Percentiles rank a stretch among this genome's conserved stretches.
Conservation (phyloP, 2,329 filamentous ascomycete species). For the Zymoseptoria crescenta region DNA sequence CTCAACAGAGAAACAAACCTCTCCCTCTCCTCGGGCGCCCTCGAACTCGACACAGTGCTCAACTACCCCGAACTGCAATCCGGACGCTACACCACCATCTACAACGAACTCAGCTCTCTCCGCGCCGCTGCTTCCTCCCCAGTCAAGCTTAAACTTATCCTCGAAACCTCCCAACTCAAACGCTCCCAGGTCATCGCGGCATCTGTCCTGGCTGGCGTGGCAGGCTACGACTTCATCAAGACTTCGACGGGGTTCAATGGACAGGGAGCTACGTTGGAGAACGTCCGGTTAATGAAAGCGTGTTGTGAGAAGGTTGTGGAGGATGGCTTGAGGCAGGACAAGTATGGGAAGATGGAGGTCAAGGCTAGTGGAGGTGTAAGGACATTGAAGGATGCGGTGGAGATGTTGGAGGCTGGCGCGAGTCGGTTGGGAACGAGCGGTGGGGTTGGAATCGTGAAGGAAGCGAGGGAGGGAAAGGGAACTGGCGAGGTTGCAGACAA, state of each 20-base stretch:
- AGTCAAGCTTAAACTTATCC: slow-evolving; percentile 47
- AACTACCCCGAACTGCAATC: slow-evolving; percentile 43
- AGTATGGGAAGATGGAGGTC: slow-evolving; percentile 37
- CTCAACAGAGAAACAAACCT: slow-evolving; percentile 38
- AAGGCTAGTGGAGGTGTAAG: slow-evolving; percentile 54
- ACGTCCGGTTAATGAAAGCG: slow-evolving; percentile 48
- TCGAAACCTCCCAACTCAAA: slow-evolving; percentile 49
- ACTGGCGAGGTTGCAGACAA: neutral
- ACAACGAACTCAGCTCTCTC: slow-evolving; percentile 46
- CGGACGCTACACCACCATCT: slow-evolving; percentile 41
- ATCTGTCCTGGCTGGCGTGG: slow-evolving; percentile 44
- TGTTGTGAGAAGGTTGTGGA: slow-evolving; percentile 38
- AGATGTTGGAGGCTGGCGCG: slow-evolving; percentile 51
- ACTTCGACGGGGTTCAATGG: slow-evolving; percentile 54
- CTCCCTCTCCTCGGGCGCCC: slow-evolving; percentile 44
- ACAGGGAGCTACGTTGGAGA: slow-evolving; percentile 44
- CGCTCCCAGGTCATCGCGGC: slow-evolving; percentile 46
- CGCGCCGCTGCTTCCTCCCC: slow-evolving; percentile 39
- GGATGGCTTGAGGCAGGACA: slow-evolving; percentile 18
- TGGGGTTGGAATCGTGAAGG: slow-evolving; percentile 49
- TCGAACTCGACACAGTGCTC: slow-evolving; percentile 53
- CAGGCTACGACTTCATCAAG: slow-evolving; percentile 52
- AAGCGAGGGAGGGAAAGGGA: slow-evolving; percentile 28
- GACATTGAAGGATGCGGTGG: slow-evolving; percentile 42
- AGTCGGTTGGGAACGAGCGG: slow-evolving; percentile 49